phyloP scores from a whole-genome alignment of 2,329 filamentous ascomycete genomes.

The Coniochaeta sp. region DNA sequence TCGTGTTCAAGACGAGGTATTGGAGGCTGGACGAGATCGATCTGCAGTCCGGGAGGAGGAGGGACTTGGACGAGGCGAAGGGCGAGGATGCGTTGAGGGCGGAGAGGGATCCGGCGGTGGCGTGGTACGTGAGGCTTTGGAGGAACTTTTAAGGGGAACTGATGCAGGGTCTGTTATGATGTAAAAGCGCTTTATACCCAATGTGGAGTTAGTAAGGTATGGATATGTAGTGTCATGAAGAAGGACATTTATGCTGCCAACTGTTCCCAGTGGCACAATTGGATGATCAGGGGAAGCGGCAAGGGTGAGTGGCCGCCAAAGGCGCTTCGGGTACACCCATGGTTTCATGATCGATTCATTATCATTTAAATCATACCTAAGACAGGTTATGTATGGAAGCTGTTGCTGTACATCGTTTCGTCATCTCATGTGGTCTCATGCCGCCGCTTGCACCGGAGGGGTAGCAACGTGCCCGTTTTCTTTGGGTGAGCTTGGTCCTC shows the following conservation, averaged over 20 bases:
- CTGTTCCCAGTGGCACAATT: no score
- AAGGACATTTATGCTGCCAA: no score
- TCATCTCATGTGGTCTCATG: background rate
- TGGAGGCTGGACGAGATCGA: slow-evolving; percentile 47
- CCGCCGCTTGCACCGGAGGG: slow-evolving; percentile 1
- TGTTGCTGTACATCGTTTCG: background rate
- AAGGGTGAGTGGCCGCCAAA: no score
- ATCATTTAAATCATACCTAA: background rate
- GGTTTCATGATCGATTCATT: background rate
- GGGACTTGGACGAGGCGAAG: slow-evolving; percentile 42
- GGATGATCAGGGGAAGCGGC: no score
- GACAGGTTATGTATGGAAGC: background rate
- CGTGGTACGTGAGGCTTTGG: background rate
- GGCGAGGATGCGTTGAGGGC: slow-evolving; percentile 1
- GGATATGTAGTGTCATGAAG: no score
- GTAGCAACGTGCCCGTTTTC: background rate
- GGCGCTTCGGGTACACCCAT: no score
- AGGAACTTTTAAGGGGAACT: background rate
- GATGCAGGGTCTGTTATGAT: background rate
- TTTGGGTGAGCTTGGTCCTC: background rate
- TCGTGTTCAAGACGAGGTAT: slow-evolving; percentile 43
- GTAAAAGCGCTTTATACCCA: background rate
- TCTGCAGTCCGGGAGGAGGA: slow-evolving; percentile 45
- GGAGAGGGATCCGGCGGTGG: background rate
- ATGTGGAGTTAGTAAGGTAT: no score